Evolutionary conservation across 225 moss, liverwort and hornwort genomes (phyloP).

Genomic region (Bryoerythrophyllum caledonicum): DNA sequence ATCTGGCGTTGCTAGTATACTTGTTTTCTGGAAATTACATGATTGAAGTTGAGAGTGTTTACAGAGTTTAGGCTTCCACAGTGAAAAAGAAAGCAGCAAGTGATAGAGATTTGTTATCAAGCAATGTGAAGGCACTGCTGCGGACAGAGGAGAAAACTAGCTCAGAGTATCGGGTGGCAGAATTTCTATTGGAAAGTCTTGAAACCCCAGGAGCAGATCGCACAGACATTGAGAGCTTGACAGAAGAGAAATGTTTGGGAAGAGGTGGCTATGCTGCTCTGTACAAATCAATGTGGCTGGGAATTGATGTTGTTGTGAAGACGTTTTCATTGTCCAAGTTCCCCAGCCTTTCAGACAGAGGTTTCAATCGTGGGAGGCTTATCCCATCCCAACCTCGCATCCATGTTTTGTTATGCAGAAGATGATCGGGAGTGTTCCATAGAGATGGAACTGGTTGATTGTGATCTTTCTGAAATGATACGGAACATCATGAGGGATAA

Average conservation of each 20-base stretch:
- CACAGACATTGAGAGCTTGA: not conserved
- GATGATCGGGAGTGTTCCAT: not conserved
- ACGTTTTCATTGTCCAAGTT: not conserved
- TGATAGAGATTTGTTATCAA: not conserved
- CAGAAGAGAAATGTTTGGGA: not conserved
- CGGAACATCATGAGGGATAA: not conserved
- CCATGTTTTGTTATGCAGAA: not conserved
- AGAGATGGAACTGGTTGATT: not conserved
- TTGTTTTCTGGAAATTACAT: not conserved
- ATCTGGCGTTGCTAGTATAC: not conserved
- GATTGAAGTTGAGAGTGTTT: not conserved
- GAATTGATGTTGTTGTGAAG: conserved; percentile 6
- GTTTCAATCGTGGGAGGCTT: not conserved
- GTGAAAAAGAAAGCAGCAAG: not conserved
- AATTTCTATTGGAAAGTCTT: not conserved
- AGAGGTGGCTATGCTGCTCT: not conserved
- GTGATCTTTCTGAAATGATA: not conserved
- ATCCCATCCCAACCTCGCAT: not conserved
- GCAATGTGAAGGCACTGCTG: not conserved
- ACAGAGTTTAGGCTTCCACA: not conserved
- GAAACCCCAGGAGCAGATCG: not conserved
- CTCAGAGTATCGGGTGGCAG: not conserved
- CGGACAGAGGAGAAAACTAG: not conserved
- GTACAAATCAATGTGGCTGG: not conserved
- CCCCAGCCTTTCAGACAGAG: not conserved